phyloP scores from a whole-genome alignment of 2,329 filamentous ascomycete genomes.

The Fusarium zealandicum region DNA sequence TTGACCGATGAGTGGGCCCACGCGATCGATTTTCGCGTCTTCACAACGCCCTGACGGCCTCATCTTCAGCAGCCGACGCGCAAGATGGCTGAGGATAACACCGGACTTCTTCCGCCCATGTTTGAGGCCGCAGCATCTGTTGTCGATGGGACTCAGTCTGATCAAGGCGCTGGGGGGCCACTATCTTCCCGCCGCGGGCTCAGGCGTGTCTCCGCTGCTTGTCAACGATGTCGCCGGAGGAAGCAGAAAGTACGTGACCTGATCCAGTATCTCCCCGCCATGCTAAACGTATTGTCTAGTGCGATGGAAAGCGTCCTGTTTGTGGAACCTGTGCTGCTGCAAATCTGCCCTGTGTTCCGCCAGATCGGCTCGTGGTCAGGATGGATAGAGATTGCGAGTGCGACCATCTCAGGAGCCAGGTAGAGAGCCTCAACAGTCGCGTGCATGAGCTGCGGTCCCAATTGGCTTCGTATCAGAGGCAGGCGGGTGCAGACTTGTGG shows the following conservation, averaged over 20 bases:
- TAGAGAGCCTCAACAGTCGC: conserved; percentile 24
- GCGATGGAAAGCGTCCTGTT: conserved; percentile 32
- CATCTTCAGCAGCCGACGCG: too few relatives aligned
- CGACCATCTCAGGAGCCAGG: conserved; percentile 26
- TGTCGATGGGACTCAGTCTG: conserved; percentile 12
- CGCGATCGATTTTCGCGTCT: too few relatives aligned
- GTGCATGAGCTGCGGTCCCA: conserved; percentile 26
- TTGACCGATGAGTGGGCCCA: too few relatives aligned
- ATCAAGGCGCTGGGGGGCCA: conserved; percentile 11
- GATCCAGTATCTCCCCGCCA: neutral
- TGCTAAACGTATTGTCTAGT: conserved; percentile 11
- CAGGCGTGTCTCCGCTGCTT: conserved; percentile 32
- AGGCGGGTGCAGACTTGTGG: neutral
- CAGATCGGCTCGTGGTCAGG: conserved; percentile 32
- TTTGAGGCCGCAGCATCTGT: conserved; percentile 12
- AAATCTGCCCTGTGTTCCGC: conserved; percentile 30
- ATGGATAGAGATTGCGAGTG: conserved; percentile 33
- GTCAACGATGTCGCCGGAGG: conserved; percentile 33
- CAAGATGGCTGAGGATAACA: too few relatives aligned
- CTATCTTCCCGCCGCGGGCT: conserved; percentile 26
- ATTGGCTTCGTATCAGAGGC: conserved; percentile 7
- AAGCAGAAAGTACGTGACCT: conserved; percentile 32
- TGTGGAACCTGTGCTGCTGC: conserved; percentile 30
- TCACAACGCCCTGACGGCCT: too few relatives aligned
- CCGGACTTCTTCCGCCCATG: conserved; percentile 18